Evolutionary conservation across 768 basidiomycete genomes (phyloP).

Genomic region (Lactifluus subvellereus): DNA sequence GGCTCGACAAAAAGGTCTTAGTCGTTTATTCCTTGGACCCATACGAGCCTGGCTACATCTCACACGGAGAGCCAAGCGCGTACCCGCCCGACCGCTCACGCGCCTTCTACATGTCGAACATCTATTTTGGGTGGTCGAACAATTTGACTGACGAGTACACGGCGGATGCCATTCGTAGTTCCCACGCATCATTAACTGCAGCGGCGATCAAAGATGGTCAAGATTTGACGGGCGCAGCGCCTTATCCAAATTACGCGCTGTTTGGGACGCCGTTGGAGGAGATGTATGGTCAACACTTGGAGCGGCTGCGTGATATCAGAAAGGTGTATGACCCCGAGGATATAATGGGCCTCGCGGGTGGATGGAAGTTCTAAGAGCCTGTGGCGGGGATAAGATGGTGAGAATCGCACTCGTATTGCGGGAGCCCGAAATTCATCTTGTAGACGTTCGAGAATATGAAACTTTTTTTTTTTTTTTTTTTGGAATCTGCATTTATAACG

Average conservation of each 20-base stretch:
- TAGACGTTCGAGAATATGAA: too few relatives aligned
- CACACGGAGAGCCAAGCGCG: slow-evolving; percentile 18
- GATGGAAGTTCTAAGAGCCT: background rate
- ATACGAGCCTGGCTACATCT: slow-evolving; percentile 9
- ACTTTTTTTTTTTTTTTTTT: too few relatives aligned
- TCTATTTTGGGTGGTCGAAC: slow-evolving; percentile 40
- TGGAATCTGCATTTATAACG: too few relatives aligned
- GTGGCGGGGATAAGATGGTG: background rate
- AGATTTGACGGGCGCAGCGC: background rate
- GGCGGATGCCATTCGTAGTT: background rate
- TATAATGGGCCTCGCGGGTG: slow-evolving; percentile 4
- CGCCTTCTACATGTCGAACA: background rate
- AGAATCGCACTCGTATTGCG: too few relatives aligned
- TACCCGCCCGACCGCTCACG: slow-evolving; percentile 24
- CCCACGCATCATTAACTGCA: background rate
- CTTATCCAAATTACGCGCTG: slow-evolving; percentile 1
- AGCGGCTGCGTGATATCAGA: background rate
- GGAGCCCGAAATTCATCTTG: too few relatives aligned
- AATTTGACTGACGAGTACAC: slow-evolving; percentile 33
- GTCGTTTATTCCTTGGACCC: slow-evolving; percentile 35
- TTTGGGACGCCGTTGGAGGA: background rate
- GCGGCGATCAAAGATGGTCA: background rate
- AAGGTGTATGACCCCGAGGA: background rate
- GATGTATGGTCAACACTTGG: background rate
- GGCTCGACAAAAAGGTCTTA: slow-evolving; percentile 35